Evolutionary conservation across 306 rosid species (phyloP).

Genomic region (Quercus wislizeni): DNA sequence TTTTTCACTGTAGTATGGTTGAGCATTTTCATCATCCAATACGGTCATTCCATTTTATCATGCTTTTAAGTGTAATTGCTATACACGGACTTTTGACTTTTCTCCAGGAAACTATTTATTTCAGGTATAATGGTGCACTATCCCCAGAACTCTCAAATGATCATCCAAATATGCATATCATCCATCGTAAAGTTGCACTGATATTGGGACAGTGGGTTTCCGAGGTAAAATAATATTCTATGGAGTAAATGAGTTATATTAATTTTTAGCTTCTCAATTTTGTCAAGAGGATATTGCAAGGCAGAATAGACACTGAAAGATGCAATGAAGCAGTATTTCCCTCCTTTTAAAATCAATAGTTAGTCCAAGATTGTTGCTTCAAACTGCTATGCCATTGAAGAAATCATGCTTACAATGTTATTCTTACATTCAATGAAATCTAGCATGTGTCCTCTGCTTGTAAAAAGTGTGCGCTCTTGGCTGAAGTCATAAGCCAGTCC

Average conservation of each 20-base stretch:
- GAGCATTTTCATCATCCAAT: constrained; percentile 7
- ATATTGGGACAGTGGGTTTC: constrained; percentile 99
- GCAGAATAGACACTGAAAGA: neutral
- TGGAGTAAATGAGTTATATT: constrained; percentile 1
- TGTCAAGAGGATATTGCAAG: neutral
- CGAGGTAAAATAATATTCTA: constrained; percentile 58
- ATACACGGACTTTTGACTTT: constrained; percentile 9
- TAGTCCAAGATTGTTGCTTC: neutral
- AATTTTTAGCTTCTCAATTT: constrained; percentile 18
- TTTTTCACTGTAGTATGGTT: neutral
- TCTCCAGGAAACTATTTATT: constrained; percentile 25
- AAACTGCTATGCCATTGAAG: neutral
- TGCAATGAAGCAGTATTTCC: neutral
- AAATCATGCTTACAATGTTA: neutral
- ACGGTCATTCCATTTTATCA: constrained; percentile 7
- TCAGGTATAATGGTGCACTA: constrained; percentile 95
- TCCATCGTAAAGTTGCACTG: constrained; percentile 88
- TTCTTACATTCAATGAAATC: neutral
- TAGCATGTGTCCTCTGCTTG: neutral
- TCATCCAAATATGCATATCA: constrained; percentile 79
- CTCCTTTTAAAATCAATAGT: neutral
- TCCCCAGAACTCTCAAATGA: constrained; percentile 86
- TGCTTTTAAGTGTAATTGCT: neutral
- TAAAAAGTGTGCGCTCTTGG: neutral
- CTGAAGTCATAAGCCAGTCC: neutral